Evolutionary conservation across 805 yeast genomes (phyloP).

Genomic region (Monosporozyma siamensis): DNA sequence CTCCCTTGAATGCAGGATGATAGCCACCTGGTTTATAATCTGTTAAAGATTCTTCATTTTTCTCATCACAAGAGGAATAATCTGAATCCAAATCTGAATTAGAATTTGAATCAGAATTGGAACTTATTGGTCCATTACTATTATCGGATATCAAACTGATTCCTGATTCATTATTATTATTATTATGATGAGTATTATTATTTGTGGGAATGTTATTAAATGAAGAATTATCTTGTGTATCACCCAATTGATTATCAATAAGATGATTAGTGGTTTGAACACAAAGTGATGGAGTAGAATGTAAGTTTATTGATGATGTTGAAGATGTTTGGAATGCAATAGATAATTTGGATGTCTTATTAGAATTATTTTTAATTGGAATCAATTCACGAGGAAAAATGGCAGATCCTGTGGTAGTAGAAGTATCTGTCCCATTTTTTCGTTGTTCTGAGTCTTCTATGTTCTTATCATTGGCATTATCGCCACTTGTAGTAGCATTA

Average conservation of each 20-base stretch:
- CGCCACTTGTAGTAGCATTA: background rate
- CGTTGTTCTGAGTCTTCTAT: background rate
- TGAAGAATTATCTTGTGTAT: background rate
- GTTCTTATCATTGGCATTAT: background rate
- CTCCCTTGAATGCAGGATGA: conserved; percentile 90
- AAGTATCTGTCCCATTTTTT: background rate
- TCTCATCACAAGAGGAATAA: conserved; percentile 33
- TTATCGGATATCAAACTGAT: conserved; percentile 6
- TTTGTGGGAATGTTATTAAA: background rate
- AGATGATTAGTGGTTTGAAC: background rate
- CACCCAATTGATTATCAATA: background rate
- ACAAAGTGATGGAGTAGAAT: conserved; percentile 1
- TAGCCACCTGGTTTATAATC: conserved; percentile 93
- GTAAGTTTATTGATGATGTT: background rate
- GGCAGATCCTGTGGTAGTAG: background rate
- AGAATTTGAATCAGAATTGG: background rate
- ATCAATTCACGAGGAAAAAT: conserved; percentile 2
- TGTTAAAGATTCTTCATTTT: conserved; percentile 73
- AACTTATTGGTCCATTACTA: conserved; percentile 8
- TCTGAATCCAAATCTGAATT: conserved; percentile 17
- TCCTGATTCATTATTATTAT: background rate
- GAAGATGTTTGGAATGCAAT: conserved; percentile 3
- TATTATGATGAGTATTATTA: background rate
- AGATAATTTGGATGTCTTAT: conserved; percentile 4
- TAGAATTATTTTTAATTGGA: background rate